These are phyloP conservation scores for Shiraia bambusicola DNA, from an alignment of 2,329 filamentous ascomycete genomes.

Conservation along the genomic window DNA sequence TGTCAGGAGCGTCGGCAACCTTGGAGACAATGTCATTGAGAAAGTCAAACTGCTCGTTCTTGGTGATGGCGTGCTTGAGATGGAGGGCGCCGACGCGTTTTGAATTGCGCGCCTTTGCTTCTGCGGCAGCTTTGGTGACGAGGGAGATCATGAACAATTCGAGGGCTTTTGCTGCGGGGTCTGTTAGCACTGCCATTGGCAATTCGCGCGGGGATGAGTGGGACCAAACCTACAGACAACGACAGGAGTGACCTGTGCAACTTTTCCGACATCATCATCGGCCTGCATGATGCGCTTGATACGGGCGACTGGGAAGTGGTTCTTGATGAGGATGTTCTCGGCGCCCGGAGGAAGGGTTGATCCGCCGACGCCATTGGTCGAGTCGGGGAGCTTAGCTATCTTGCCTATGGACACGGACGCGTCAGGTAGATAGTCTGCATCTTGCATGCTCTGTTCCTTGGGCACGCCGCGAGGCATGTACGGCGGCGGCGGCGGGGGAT, in stretches of 20 bases:
- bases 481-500: constrained; percentile 16
- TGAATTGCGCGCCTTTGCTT: constrained; percentile 78
- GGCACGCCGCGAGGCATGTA: constrained; percentile 31
- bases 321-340: constrained; percentile 74
- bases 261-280: constrained; percentile 97
- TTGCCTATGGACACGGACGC: constrained; percentile 29
- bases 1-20: constrained; percentile 66
- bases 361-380: constrained; percentile 24
- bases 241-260: constrained; percentile 94
- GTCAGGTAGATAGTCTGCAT: constrained; percentile 42
- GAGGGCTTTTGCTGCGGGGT: constrained; percentile 73
- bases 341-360: constrained; percentile 33
- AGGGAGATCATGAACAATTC: constrained; percentile 98
- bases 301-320: constrained; percentile 93
- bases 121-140: constrained; percentile 81
- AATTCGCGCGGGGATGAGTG: no score
- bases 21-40: constrained; percentile 86
- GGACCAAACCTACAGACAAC: constrained; percentile 67
- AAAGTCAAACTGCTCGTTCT: constrained; percentile 93
- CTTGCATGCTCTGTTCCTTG: constrained; percentile 34
- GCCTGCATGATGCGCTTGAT: constrained; percentile 99
- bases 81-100: constrained; percentile 89
- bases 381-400: constrained; percentile 21
- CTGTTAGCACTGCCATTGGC: constrained; percentile 16
- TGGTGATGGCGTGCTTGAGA: constrained; percentile 85